Percentiles rank a stretch among this genome's conserved stretches.
Evolutionary conservation across 768 basidiomycete genomes (phyloP).

Genomic region (Podaxis sp.): DNA sequence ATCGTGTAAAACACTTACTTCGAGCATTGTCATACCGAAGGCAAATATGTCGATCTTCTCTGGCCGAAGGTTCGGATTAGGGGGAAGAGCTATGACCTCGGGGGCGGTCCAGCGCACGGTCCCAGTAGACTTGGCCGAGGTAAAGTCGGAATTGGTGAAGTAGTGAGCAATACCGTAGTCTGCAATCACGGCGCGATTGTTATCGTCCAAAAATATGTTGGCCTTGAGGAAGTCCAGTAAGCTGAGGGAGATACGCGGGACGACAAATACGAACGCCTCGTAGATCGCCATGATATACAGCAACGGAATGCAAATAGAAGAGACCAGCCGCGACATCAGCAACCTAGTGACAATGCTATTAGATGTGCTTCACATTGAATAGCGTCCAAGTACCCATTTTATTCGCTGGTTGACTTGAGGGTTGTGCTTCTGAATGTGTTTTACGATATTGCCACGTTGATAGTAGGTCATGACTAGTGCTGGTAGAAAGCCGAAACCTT

Average conservation of each 20-base stretch:
- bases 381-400: neutral
- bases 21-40: slow-evolving; percentile 24
- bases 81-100: slow-evolving; percentile 23
- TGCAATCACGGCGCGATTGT: slow-evolving; percentile 19
- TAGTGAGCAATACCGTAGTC: slow-evolving; percentile 25
- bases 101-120: slow-evolving; percentile 28
- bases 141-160: slow-evolving; percentile 18
- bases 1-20: slow-evolving; percentile 15
- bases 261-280: slow-evolving; percentile 15
- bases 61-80: slow-evolving; percentile 12
- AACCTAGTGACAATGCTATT: neutral
- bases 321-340: slow-evolving; percentile 16
- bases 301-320: slow-evolving; percentile 18
- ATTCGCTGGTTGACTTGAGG: neutral
- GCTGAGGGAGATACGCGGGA: neutral
- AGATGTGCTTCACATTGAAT: neutral
- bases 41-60: slow-evolving; percentile 22
- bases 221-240: slow-evolving; percentile 11
- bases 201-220: slow-evolving; percentile 24
- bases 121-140: slow-evolving; percentile 20
- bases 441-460: slow-evolving; percentile 18
- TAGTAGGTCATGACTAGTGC: slow-evolving; percentile 21
- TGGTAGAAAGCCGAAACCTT: slow-evolving; percentile 17
- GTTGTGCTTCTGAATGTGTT: slow-evolving; percentile 13
- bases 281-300: slow-evolving; percentile 24